Conservation (phyloP, 2,329 filamentous ascomycete genomes). For the Aureobasidium sp. region DNA sequence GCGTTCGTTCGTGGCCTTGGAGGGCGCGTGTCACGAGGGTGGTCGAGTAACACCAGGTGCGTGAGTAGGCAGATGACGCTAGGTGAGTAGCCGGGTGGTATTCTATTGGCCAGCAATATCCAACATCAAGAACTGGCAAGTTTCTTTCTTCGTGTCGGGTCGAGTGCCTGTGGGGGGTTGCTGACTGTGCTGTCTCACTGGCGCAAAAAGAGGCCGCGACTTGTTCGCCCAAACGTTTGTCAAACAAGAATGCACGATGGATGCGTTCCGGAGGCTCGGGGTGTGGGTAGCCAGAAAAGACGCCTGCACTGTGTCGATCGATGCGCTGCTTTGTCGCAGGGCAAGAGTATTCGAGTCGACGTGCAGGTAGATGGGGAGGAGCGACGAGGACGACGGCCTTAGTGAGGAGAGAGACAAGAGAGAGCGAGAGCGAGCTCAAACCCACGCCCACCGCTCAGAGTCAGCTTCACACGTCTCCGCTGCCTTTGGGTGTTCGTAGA, state of each 20-base stretch:
- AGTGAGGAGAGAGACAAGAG: background rate
- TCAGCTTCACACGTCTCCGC: conserved; percentile 11
- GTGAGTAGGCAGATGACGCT: conserved; percentile 6
- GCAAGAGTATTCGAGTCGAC: background rate
- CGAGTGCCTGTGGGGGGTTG: background rate
- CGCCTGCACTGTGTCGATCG: background rate
- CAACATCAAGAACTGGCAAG: background rate
- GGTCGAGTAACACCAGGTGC: conserved; percentile 12
- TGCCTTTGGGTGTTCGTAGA: background rate
- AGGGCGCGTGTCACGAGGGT: conserved; percentile 10
- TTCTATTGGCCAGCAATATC: conserved; percentile 8
- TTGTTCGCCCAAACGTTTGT: background rate
- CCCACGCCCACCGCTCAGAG: conserved; percentile 2
- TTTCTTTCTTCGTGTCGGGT: background rate
- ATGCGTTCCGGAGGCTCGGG: background rate
- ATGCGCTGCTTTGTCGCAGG: background rate
- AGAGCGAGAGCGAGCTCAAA: background rate
- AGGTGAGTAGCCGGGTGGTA: background rate
- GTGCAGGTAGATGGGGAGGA: background rate
- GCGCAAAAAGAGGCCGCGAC: background rate
- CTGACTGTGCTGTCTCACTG: conserved; percentile 10
- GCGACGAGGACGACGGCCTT: background rate
- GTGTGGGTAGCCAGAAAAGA: conserved; percentile 5
- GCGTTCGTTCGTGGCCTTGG: background rate
- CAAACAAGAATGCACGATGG: conserved; percentile 3